phyloP scores from a whole-genome alignment of 1,284 basidiomycete species.

The Thelephora terrestris region DNA sequence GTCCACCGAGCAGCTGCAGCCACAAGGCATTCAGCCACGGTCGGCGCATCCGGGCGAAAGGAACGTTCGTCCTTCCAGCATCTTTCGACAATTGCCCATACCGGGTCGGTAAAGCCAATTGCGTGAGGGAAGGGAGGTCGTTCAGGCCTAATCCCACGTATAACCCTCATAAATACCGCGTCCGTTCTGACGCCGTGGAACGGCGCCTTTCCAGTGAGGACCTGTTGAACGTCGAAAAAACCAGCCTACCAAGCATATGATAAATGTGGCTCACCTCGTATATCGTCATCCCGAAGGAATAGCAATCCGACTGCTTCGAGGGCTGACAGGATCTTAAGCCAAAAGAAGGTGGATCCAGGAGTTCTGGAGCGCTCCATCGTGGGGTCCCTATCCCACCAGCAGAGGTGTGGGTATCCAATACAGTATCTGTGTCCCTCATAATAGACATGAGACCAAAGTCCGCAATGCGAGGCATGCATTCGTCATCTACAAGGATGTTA shows the following conservation, averaged over 20 bases:
- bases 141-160: neutral
- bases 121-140: neutral
- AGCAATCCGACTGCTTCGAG: neutral
- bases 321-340: neutral
- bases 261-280: neutral
- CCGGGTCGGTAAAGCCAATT: slow-evolving; percentile 1
- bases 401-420: neutral
- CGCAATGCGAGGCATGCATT: neutral
- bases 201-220: neutral
- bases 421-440: neutral
- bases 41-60: neutral
- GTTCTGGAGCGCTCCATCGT: slow-evolving; percentile 3
- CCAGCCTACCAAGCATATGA: neutral
- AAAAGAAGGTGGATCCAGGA: neutral
- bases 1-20: no score
- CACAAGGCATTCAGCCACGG: no score
- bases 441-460: slow-evolving; percentile 4
- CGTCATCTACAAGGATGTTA: slow-evolving; percentile 4
- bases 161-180: neutral
- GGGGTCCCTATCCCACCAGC: neutral
- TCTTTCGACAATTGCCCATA: slow-evolving; percentile 1
- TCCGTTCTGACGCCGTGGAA: neutral
- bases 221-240: neutral
- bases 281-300: neutral
- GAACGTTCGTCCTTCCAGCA: neutral